Base-by-base conservation (phyloP, 2,329 filamentous ascomycete genomes). In the Sclerotiophoma versabilis region DNA sequence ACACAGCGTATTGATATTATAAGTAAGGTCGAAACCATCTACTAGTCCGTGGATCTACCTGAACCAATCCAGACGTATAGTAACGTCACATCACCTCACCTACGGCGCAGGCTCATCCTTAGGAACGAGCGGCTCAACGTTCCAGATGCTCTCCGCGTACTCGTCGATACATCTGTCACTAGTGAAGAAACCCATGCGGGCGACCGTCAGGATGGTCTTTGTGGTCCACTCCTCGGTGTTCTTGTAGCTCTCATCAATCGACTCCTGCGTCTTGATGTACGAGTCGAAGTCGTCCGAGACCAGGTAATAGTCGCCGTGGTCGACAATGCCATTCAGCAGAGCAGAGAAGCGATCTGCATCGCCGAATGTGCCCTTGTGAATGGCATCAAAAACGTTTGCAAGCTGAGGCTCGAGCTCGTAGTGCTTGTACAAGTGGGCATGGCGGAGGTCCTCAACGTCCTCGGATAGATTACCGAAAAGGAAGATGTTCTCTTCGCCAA, bases 91-190 rank as follows among this genome's bases (percentile, higher is more conserved):
- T 12, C 14, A 27, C n/a, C 23, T 5, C 8, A 49, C 34, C 36
- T 49, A 68, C 11, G 64, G 60, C 36, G 57, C 60, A 51, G 62
- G 59, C 44, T 68, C 60, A 12, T 57, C 57, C 62, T 76, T 75
- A 19, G 81, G 79, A 27, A 77, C 76, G 49, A 95, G 75, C 23
- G 93, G 93, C 81, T 98, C 93, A 32, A 96, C 82, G 71, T 98
- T 98, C 95, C 95, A 99, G 75, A 99, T 97, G 60, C 84, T 87
- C 75, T 99, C 93, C 0, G 95, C 95, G 78, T 99, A 99, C 82
- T 97, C 93, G 69, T 93, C 91, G 75, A 98, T 97, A 78, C 93
- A 96, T 32, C 93, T 85, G 75, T 98, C 93, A 60, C 90, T 93
- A 65, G 87, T 93, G 81, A 98, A 98, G 85, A 98, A 98, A 30